Evolutionary conservation across 1,139 yeast genomes (phyloP).

Genomic region (Suhomyces bokatorum): DNA sequence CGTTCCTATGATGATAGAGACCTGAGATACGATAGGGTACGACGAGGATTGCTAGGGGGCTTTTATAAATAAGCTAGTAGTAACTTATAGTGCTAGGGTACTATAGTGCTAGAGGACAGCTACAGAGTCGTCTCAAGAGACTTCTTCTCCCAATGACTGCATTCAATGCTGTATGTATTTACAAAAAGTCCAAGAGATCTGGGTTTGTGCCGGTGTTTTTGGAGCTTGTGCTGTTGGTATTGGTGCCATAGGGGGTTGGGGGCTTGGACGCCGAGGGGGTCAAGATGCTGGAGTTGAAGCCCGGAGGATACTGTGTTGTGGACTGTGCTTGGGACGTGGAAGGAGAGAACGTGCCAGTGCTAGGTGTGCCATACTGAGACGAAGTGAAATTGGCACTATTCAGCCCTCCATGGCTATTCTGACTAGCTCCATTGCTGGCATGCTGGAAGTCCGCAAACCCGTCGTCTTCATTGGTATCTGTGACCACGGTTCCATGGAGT

Average conservation of each 20-base stretch:
- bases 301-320: constrained; percentile 28
- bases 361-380: no score
- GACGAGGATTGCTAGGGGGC: no score
- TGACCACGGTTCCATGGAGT: constrained; percentile 18
- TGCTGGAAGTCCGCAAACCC: constrained; percentile 37
- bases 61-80: no score
- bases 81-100: no score
- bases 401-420: no score
- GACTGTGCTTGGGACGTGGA: constrained; percentile 8
- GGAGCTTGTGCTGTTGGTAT: not conserved
- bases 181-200: constrained; percentile 10
- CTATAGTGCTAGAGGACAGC: no score
- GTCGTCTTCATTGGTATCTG: constrained; percentile 26
- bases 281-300: constrained; percentile 24
- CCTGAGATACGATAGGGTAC: no score
- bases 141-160: no score
- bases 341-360: not conserved
- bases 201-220: constrained; percentile 4
- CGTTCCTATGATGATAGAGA: no score
- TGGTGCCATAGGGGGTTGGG: not conserved
- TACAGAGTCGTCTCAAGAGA: no score
- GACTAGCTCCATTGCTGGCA: constrained; percentile 12
- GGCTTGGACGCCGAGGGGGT: constrained; percentile 13
- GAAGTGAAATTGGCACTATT: no score
- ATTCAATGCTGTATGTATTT: not conserved